A percentile compares a stretch with the other conserved stretches of the same genome.
Evolutionary conservation across 2,329 filamentous ascomycete genomes (phyloP).

Genomic region (Sphaerulina populicola): DNA sequence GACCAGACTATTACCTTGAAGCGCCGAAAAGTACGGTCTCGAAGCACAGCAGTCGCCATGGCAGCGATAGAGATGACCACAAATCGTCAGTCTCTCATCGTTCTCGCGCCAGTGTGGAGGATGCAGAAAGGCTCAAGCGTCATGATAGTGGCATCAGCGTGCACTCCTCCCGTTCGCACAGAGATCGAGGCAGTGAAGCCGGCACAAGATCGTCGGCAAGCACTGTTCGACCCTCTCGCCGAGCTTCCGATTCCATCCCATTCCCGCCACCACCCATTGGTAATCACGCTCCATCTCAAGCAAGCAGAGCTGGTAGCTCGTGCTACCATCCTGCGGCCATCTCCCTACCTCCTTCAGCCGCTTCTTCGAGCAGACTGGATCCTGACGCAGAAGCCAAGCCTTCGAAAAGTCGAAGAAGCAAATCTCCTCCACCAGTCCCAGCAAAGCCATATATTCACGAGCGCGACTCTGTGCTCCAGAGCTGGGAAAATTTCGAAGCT

Average conservation of each 20-base stretch:
- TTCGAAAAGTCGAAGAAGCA: background rate
- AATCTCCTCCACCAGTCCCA: slow-evolving; percentile 3
- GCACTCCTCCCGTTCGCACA: slow-evolving; percentile 18
- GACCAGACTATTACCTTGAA: slow-evolving; percentile 17
- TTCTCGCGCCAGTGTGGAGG: slow-evolving; percentile 13
- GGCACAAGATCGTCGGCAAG: slow-evolving; percentile 23
- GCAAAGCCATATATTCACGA: slow-evolving; percentile 14
- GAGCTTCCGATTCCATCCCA: slow-evolving; percentile 11
- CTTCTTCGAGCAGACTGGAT: slow-evolving; percentile 2
- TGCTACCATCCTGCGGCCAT: slow-evolving; percentile 25
- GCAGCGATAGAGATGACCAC: slow-evolving; percentile 2
- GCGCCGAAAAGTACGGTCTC: slow-evolving; percentile 17
- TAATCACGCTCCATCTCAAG: slow-evolving; percentile 10
- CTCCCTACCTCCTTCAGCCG: slow-evolving; percentile 16
- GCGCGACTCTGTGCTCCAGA: slow-evolving; percentile 6
- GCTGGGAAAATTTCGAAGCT: slow-evolving; percentile 18
- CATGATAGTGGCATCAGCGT: slow-evolving; percentile 28
- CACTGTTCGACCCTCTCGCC: slow-evolving; percentile 25
- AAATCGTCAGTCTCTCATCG: slow-evolving; percentile 8
- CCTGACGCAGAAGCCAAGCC: background rate
- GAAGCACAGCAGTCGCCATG: slow-evolving; percentile 9
- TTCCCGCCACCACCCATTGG: slow-evolving; percentile 12
- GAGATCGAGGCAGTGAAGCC: slow-evolving; percentile 16
- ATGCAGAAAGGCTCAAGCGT: slow-evolving; percentile 20
- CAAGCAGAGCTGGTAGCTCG: slow-evolving; percentile 9